A percentile compares a stretch with the other conserved stretches of the same genome.
These are phyloP conservation scores for Aurantiochytrium sp. DNA, from an alignment of 108 stramenopile genomes.

Conservation along the genomic window DNA sequence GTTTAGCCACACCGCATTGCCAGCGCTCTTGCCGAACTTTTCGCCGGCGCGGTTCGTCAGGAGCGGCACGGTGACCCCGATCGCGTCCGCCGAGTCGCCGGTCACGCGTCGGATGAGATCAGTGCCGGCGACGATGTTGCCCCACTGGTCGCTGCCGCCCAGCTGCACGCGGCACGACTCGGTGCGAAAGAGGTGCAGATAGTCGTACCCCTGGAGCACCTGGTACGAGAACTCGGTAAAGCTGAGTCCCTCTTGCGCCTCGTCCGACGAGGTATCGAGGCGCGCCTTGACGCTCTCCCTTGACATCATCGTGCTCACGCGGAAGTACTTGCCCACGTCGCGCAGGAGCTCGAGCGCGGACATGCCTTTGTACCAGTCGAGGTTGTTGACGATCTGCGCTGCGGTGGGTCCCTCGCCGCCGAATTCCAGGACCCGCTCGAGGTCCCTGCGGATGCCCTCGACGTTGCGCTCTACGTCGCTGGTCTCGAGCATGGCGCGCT, in stretches of 20 bases:
- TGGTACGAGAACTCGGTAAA: constrained; percentile 99
- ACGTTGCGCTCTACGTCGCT: constrained; percentile 71
- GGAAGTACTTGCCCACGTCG: constrained; percentile 91
- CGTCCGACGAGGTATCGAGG: constrained; percentile 62
- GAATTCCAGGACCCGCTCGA: constrained; percentile 74
- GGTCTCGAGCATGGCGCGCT: constrained; percentile 76
- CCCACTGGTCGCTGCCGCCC: constrained; percentile 98
- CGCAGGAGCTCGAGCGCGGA: constrained; percentile 75
- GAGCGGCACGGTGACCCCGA: constrained; percentile 91
- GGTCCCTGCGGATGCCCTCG: constrained; percentile 71
- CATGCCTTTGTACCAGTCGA: constrained; percentile 72
- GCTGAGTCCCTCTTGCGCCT: constrained; percentile 66
- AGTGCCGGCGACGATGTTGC: constrained; percentile 89
- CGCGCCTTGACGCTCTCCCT: constrained; percentile 91
- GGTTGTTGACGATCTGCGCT: constrained; percentile 90
- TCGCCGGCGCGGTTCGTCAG: constrained; percentile 93
- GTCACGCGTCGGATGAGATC: constrained; percentile 77
- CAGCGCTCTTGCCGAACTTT: constrained; percentile 98
- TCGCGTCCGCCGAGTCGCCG: constrained; percentile 68
- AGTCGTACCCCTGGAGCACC: constrained; percentile 97
- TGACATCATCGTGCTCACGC: constrained; percentile 90
- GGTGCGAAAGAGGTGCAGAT: constrained; percentile 79
- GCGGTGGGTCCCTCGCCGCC: constrained; percentile 48
- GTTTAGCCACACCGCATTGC: constrained; percentile 94
- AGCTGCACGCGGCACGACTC: constrained; percentile 76